Evolutionary conservation across 2,329 filamentous ascomycete species (phyloP).

Genomic region (Akanthomyces muscarius): DNA sequence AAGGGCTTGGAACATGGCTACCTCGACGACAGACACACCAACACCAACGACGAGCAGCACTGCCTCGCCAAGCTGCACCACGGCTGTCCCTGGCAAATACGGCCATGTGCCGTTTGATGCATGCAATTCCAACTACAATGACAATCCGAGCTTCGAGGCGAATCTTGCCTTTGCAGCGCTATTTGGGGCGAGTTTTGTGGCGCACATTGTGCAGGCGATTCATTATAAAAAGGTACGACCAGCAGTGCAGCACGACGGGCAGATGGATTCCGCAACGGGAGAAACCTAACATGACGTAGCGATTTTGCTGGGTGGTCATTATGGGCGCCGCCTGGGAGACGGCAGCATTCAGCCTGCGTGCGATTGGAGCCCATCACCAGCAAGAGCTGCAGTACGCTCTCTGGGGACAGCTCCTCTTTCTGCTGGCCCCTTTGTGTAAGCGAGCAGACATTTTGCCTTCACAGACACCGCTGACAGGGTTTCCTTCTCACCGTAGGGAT

Average conservation of each 20-base stretch:
- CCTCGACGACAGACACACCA: slow-evolving; percentile 20
- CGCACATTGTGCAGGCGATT: slow-evolving; percentile 28
- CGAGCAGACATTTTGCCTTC: neutral
- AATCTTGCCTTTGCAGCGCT: slow-evolving; percentile 31
- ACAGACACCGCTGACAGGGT: no score
- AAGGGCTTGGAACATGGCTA: slow-evolving; percentile 21
- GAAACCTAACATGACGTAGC: slow-evolving; percentile 19
- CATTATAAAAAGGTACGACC: slow-evolving; percentile 29
- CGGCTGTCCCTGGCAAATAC: slow-evolving; percentile 30
- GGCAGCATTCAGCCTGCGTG: slow-evolving; percentile 34
- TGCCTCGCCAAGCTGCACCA: slow-evolving; percentile 28
- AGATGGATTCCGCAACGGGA: neutral
- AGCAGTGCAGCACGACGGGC: no score
- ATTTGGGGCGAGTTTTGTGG: slow-evolving; percentile 28
- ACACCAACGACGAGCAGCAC: slow-evolving; percentile 39
- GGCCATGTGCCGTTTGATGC: slow-evolving; percentile 30
- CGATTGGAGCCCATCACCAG: slow-evolving; percentile 35
- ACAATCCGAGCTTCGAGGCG: slow-evolving; percentile 31
- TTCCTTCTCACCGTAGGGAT: slow-evolving; percentile 29
- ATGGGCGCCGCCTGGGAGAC: slow-evolving; percentile 39
- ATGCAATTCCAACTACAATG: slow-evolving; percentile 32
- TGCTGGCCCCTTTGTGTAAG: slow-evolving; percentile 40
- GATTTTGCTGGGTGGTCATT: slow-evolving; percentile 37
- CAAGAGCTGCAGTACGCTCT: slow-evolving; percentile 32
- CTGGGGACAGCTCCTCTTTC: slow-evolving; percentile 34